Evolutionary conservation across 306 rosid genomes (phyloP).

Genomic region (Glycine latifolia): DNA sequence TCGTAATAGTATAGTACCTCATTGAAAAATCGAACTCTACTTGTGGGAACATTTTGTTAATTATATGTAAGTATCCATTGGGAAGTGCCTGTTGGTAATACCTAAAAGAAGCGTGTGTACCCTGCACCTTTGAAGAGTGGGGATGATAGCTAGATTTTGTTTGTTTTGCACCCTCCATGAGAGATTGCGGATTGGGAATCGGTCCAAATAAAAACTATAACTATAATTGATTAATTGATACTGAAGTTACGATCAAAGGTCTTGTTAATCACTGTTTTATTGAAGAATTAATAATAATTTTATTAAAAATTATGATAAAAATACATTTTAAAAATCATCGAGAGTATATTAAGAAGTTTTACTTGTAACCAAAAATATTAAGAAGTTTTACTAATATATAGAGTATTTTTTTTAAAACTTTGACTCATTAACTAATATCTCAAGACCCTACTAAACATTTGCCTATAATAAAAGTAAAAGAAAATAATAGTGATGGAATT

Average conservation of each 20-base stretch:
- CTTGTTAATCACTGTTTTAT: not conserved
- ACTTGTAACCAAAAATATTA: too few species aligned
- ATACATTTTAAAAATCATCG: not conserved
- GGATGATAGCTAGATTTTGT: conserved; percentile 29
- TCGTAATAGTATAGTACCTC: not conserved
- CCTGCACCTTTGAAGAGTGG: conserved; percentile 34
- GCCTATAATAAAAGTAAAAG: too few species aligned
- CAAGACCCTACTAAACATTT: too few species aligned
- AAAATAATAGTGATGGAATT: too few species aligned
- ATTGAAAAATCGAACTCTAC: conserved; percentile 2
- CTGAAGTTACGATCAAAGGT: not conserved
- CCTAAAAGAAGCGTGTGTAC: conserved; percentile 28
- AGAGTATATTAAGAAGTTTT: too few species aligned
- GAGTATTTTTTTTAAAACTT: too few species aligned
- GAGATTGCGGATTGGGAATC: conserved; percentile 51
- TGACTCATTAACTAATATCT: too few species aligned
- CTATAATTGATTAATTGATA: not conserved
- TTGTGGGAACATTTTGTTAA: not conserved
- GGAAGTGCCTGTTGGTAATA: conserved; percentile 20
- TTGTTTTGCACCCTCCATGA: conserved; percentile 45
- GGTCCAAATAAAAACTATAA: not conserved
- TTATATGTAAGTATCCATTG: conserved; percentile 13
- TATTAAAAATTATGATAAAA: not conserved
- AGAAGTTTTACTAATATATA: too few species aligned
- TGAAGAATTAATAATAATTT: not conserved